A percentile compares a stretch with the other conserved stretches of the same genome.
These are phyloP conservation scores for Cladophialophora psammophila DNA, from an alignment of 2,329 filamentous ascomycete genomes.

Conservation along the genomic window DNA sequence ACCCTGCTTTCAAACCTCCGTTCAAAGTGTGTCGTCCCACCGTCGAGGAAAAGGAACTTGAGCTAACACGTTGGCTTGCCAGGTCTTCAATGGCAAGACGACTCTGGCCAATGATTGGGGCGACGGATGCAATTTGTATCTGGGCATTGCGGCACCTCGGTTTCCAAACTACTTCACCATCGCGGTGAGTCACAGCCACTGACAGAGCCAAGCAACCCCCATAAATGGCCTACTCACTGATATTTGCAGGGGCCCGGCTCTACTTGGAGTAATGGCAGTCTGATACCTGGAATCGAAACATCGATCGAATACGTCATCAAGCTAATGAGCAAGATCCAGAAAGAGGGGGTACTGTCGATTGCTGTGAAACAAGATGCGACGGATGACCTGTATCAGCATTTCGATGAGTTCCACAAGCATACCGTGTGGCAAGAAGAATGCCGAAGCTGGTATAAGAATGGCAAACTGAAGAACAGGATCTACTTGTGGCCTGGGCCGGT, in stretches of 20 bases:
- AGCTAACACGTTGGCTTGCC: conserved; percentile 41
- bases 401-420: conserved; percentile 46
- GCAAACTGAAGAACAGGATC: conserved; percentile 44
- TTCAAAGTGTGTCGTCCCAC: conserved; percentile 33
- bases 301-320: conserved; percentile 46
- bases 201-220: no score
- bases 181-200: conserved; percentile 7
- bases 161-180: conserved; percentile 47
- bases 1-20: conserved; percentile 45
- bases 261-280: conserved; percentile 45
- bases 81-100: conserved; percentile 19
- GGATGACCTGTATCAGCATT: conserved; percentile 40
- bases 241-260: conserved; percentile 44
- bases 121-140: conserved; percentile 14
- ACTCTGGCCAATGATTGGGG: conserved; percentile 21
- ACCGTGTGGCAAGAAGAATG: conserved; percentile 48
- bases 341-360: conserved; percentile 46
- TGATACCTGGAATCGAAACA: conserved; percentile 47
- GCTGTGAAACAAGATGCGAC: conserved; percentile 33
- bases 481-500: conserved; percentile 47
- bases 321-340: no score
- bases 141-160: conserved; percentile 19
- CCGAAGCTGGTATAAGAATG: conserved; percentile 51
- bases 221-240: no score
- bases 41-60: no score